These are phyloP conservation scores for Trametes versicolor DNA, from an alignment of 1,284 basidiomycete species.

Conservation along the genomic window DNA sequence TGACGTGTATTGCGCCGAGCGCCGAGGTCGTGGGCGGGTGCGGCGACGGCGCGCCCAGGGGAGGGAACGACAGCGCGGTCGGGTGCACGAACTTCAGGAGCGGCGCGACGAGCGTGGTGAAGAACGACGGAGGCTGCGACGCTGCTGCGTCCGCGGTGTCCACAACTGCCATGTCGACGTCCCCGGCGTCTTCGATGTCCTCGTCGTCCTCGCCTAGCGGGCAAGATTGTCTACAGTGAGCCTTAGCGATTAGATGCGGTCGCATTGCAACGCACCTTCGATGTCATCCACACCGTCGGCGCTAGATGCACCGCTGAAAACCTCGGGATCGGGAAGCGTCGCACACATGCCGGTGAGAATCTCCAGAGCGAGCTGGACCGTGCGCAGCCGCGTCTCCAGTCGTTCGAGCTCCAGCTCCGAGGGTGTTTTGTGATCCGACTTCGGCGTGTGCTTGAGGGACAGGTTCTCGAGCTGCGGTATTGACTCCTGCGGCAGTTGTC, in stretches of 20 bases:
- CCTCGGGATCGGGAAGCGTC: constrained; percentile 80
- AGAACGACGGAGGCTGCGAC: constrained; percentile 44
- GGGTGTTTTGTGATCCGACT: constrained; percentile 76
- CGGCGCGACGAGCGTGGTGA: constrained; percentile 64
- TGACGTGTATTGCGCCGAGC: constrained; percentile 82
- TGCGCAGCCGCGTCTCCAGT: constrained; percentile 79
- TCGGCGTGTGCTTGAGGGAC: constrained; percentile 68
- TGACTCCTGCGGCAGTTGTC: constrained; percentile 35
- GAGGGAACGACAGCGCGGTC: constrained; percentile 84
- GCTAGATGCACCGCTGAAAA: constrained; percentile 48
- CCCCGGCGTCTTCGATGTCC: constrained; percentile 48
- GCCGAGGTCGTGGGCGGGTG: constrained; percentile 89
- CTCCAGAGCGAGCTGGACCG: constrained; percentile 84
- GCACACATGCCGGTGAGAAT: constrained; percentile 89
- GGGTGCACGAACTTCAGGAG: constrained; percentile 77
- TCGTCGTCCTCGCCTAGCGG: constrained; percentile 40
- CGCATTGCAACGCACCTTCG: constrained; percentile 33
- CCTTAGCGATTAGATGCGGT: constrained; percentile 11
- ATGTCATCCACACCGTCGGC: constrained; percentile 49
- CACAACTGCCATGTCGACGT: constrained; percentile 47
- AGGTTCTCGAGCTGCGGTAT: constrained; percentile 65
- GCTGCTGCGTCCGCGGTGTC: constrained; percentile 39
- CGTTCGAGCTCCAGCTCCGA: constrained; percentile 76
- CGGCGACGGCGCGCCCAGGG: constrained; percentile 67
- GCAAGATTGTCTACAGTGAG: constrained; percentile 15